Evolutionary conservation across 768 basidiomycete genomes (phyloP).

Genomic region (Lactarius hengduanensis): DNA sequence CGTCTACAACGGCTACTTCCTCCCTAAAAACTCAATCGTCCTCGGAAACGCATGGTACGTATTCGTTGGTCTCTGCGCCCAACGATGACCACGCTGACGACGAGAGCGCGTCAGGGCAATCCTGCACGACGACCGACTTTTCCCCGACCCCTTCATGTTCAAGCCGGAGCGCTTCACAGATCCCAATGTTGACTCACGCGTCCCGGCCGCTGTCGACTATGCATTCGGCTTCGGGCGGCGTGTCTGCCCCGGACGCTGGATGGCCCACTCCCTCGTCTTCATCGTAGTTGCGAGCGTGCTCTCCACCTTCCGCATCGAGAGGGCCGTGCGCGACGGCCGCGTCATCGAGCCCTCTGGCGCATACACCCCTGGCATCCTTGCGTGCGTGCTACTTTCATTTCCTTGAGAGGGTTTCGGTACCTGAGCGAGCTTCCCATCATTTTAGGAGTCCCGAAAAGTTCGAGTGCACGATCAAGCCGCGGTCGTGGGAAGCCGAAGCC

Average conservation of each 20-base stretch:
- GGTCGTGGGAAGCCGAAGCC: slow-evolving; percentile 25
- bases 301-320: slow-evolving; percentile 26
- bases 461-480: slow-evolving; percentile 25
- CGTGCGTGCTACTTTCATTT: slow-evolving; percentile 13
- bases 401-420: not conserved
- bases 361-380: slow-evolving; percentile 27
- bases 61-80: not conserved
- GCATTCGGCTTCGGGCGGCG: slow-evolving; percentile 32
- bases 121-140: slow-evolving; percentile 34
- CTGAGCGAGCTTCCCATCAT: not conserved
- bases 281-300: slow-evolving; percentile 29
- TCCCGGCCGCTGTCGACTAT: slow-evolving; percentile 22
- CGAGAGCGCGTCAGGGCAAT: slow-evolving; percentile 14
- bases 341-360: slow-evolving; percentile 27
- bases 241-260: slow-evolving; percentile 30
- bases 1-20: slow-evolving; percentile 32
- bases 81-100: not conserved
- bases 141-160: slow-evolving; percentile 34
- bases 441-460: slow-evolving; percentile 28
- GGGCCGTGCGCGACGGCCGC: slow-evolving; percentile 24
- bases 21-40: slow-evolving; percentile 29
- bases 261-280: slow-evolving; percentile 28
- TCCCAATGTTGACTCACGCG: slow-evolving; percentile 20
- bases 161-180: slow-evolving; percentile 35
- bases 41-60: slow-evolving; percentile 29